These are phyloP conservation scores for Massarina eburnea DNA, from an alignment of 2,329 filamentous ascomycete species.

Conservation along the genomic window DNA sequence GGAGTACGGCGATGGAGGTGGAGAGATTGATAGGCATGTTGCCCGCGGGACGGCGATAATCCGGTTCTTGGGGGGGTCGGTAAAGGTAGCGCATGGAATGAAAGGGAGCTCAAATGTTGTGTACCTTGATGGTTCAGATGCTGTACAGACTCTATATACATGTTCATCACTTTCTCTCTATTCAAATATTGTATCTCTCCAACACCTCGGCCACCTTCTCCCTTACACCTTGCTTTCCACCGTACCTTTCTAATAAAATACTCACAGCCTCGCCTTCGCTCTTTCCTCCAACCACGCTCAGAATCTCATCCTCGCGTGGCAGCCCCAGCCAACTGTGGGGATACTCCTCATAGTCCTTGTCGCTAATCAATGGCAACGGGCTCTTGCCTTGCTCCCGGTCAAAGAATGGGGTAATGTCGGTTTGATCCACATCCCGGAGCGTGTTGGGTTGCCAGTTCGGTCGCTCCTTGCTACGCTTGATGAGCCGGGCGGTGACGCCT, in stretches of 20 bases:
- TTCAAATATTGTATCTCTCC: conserved; percentile 26
- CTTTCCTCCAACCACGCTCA: conserved; percentile 43
- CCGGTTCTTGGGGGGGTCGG: not conserved
- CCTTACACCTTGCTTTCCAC: conserved; percentile 52
- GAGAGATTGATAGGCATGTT: conserved; percentile 70
- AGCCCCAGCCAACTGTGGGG: conserved; percentile 71
- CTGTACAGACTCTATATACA: not conserved
- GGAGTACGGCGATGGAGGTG: conserved; percentile 73
- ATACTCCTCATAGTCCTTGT: conserved; percentile 68
- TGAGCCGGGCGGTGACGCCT: conserved; percentile 80
- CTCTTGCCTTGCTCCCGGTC: conserved; percentile 4
- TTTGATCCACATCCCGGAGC: conserved; percentile 65
- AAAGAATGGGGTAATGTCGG: conserved; percentile 72
- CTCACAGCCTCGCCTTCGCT: conserved; percentile 38
- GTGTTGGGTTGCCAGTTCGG: conserved; percentile 77
- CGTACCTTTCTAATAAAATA: conserved; percentile 42
- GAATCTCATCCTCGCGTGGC: conserved; percentile 68
- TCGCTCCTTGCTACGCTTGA: conserved; percentile 65
- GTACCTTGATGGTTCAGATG: not conserved
- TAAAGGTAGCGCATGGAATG: not conserved
- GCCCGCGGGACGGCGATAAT: conserved; percentile 15
- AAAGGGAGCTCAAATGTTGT: not conserved
- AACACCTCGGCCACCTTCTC: conserved; percentile 68
- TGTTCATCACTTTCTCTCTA: not conserved
- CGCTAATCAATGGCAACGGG: conserved; percentile 64